Evolutionary conservation across 176 grass and related monocot species (phyloP).

Genomic region (Aegilops umbellulata): DNA sequence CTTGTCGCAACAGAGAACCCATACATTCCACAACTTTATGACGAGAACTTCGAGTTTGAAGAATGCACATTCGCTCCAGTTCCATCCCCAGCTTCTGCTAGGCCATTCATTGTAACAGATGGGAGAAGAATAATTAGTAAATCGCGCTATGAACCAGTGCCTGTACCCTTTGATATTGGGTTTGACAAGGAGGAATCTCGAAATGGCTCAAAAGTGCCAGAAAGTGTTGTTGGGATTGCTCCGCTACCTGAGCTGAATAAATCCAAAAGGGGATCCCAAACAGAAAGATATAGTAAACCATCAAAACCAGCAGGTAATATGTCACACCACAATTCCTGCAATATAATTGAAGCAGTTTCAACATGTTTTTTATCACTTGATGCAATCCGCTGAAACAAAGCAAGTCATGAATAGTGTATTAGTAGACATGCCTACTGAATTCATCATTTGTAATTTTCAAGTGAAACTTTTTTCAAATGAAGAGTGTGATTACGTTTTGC

Average conservation of each 20-base stretch:
- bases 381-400: conserved; percentile 2
- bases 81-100: conserved; percentile 49
- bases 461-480: conserved; percentile 11
- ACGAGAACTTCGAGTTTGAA: conserved; percentile 69
- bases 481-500: background rate
- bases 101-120: conserved; percentile 76
- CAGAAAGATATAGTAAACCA: conserved; percentile 32
- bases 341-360: background rate
- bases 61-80: conserved; percentile 69
- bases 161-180: conserved; percentile 30
- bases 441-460: conserved; percentile 1
- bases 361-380: conserved; percentile 17
- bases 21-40: conserved; percentile 72
- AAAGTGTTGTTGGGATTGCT: conserved; percentile 38
- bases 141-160: conserved; percentile 47
- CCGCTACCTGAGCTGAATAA: conserved; percentile 58
- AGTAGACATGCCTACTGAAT: background rate
- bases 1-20: conserved; percentile 61
- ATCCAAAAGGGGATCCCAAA: conserved; percentile 39
- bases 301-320: conserved; percentile 56
- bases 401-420: background rate
- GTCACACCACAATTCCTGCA: conserved; percentile 13
- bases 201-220: conserved; percentile 29
- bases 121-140: conserved; percentile 79
- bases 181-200: conserved; percentile 27